Evolutionary conservation across 1,139 yeast species (phyloP).

Genomic region (Blastobotrys persicus): DNA sequence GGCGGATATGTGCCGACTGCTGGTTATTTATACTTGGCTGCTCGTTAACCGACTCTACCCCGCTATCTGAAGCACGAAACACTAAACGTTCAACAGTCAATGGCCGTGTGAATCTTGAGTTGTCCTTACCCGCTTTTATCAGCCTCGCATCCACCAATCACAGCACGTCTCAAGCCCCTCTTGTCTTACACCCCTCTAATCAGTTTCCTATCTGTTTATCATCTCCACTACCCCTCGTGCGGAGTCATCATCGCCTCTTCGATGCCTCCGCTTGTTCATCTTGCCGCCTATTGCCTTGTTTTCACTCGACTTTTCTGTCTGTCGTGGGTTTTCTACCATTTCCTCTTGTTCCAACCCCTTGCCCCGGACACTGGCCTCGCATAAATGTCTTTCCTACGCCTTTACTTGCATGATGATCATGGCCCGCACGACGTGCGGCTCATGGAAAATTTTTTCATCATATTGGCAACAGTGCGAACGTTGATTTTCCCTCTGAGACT

Average conservation of each 20-base stretch:
- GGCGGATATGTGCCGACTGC: neutral
- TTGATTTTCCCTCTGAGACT: no score
- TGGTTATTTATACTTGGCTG: neutral
- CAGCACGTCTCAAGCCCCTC: neutral
- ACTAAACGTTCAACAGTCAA: neutral
- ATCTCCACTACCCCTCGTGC: neutral
- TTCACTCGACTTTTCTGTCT: no score
- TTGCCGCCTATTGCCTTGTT: neutral
- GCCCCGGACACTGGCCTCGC: neutral
- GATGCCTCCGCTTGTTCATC: neutral
- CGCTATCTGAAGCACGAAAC: neutral
- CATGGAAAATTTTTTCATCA: neutral
- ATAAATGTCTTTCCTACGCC: no score
- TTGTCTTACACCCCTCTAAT: neutral
- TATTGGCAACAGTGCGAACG: no score
- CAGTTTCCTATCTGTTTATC: neutral
- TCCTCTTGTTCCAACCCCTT: no score
- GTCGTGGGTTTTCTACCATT: no score
- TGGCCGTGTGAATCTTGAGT: neutral
- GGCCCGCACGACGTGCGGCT: slow-evolving; percentile 10
- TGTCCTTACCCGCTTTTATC: neutral
- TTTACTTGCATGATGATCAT: slow-evolving; percentile 7
- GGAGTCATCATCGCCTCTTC: no score
- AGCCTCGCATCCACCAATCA: neutral
- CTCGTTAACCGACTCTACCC: neutral